phyloP scores from a whole-genome alignment of 2,329 filamentous ascomycete genomes.

The Fusarium tjaetaba region DNA sequence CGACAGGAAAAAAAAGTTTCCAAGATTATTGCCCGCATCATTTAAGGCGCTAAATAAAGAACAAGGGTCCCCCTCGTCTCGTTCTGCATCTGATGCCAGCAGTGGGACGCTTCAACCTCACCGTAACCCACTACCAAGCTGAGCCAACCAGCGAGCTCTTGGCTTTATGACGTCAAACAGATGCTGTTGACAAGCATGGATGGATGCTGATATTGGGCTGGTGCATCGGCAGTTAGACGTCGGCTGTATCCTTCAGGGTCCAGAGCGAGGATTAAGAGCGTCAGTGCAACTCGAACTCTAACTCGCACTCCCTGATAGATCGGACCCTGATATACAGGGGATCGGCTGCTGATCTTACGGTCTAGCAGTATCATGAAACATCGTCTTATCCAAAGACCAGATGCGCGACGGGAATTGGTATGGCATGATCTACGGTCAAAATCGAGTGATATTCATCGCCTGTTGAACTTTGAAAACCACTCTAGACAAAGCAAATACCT shows the following conservation, averaged over 20 bases:
- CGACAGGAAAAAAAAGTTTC: conserved; percentile 30
- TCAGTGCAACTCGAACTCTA: conserved; percentile 16
- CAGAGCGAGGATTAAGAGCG: conserved; percentile 1
- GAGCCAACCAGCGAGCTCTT: conserved; percentile 23
- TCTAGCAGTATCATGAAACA: conserved; percentile 6
- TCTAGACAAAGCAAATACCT: conserved; percentile 16
- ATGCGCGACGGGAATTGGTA: conserved; percentile 21
- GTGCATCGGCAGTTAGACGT: conserved; percentile 29
- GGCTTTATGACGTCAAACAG: conserved; percentile 38
- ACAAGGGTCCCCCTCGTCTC: conserved; percentile 29
- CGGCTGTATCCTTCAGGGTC: conserved; percentile 21
- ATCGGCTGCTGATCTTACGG: conserved; percentile 12
- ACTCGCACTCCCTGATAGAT: conserved; percentile 7
- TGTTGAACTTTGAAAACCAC: conserved; percentile 4
- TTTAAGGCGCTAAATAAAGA: conserved; percentile 39
- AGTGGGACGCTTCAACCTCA: conserved; percentile 31
- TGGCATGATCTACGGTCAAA: conserved; percentile 36
- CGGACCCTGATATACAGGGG: conserved; percentile 40
- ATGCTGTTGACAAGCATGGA: conserved; percentile 17
- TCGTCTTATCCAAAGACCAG: conserved; percentile 13
- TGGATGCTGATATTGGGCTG: conserved; percentile 4
- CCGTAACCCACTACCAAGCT: conserved; percentile 30
- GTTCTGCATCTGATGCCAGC: background rate
- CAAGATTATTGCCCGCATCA: conserved; percentile 32
- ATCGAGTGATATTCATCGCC: conserved; percentile 16